Evolutionary conservation across 1,284 basidiomycete genomes (phyloP).

Genomic region (Sphagnurus paluster): DNA sequence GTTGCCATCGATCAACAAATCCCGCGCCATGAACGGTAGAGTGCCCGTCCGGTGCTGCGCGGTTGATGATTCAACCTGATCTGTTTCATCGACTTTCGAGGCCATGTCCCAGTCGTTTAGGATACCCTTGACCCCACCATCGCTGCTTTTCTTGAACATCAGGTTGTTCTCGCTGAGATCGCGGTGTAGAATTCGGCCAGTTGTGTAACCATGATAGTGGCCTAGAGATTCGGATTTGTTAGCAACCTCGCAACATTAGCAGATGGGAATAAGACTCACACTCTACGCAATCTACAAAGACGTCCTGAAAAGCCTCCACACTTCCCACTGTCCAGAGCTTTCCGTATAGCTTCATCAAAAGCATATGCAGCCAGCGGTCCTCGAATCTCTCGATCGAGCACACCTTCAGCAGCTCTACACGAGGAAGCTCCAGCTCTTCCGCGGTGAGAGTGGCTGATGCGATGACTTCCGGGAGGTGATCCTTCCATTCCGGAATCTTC

Average conservation of each 20-base stretch:
- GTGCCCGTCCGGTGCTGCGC: constrained; percentile 11
- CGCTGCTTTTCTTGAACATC: not conserved
- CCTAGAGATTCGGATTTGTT: too few relatives aligned
- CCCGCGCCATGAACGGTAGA: constrained; percentile 11
- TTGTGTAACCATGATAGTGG: constrained; percentile 18
- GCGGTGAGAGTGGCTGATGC: constrained; percentile 6
- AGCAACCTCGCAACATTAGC: too few relatives aligned
- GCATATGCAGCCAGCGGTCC: too few relatives aligned
- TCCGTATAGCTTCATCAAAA: too few relatives aligned
- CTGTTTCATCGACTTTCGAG: not conserved
- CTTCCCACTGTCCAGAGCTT: too few relatives aligned
- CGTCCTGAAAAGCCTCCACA: too few relatives aligned
- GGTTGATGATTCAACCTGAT: constrained; percentile 3
- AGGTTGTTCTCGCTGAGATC: constrained; percentile 19
- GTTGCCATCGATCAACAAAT: not conserved
- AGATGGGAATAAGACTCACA: too few relatives aligned
- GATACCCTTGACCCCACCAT: constrained; percentile 2
- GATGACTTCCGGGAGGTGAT: constrained; percentile 12
- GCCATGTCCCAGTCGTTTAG: constrained; percentile 15
- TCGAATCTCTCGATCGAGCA: not conserved
- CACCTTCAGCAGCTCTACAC: constrained; percentile 6
- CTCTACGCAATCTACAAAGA: too few relatives aligned
- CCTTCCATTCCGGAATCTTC: constrained; percentile 4
- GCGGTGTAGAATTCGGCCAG: constrained; percentile 15
- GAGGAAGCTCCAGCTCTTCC: constrained; percentile 6